These are phyloP conservation scores for Phialophora expanda DNA, from an alignment of 2,329 filamentous ascomycete genomes.

Conservation along the genomic window DNA sequence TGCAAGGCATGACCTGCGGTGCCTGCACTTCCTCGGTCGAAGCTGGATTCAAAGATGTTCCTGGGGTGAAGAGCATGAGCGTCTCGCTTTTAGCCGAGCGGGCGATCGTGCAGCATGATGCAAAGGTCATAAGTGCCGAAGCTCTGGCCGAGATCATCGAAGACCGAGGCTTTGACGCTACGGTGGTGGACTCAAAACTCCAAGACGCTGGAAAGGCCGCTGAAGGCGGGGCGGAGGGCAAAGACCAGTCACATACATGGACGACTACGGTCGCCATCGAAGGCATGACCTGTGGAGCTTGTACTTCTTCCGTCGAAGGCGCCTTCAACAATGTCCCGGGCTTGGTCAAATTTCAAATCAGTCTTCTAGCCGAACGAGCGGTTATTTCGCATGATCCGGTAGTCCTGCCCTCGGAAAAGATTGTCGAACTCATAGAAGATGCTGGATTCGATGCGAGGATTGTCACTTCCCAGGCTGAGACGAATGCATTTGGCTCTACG, in stretches of 20 bases:
- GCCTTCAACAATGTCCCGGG: slow-evolving; percentile 80
- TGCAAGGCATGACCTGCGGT: slow-evolving; percentile 90
- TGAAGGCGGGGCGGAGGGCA: slow-evolving; percentile 40
- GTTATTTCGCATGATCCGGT: slow-evolving; percentile 81
- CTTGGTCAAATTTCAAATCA: slow-evolving; percentile 89
- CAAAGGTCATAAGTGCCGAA: slow-evolving; percentile 57
- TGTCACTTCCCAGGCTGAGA: slow-evolving; percentile 73
- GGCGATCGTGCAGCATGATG: slow-evolving; percentile 82
- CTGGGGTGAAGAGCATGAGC: slow-evolving; percentile 75
- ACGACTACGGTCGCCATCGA: slow-evolving; percentile 88
- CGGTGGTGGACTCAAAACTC: slow-evolving; percentile 71
- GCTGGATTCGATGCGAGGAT: slow-evolving; percentile 84
- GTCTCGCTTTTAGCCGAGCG: slow-evolving; percentile 84
- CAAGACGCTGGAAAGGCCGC: slow-evolving; percentile 45
- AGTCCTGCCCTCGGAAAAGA: slow-evolving; percentile 72
- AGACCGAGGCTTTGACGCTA: slow-evolving; percentile 78
- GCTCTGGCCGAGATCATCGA: slow-evolving; percentile 65
- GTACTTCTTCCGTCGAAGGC: slow-evolving; percentile 86
- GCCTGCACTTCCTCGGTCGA: slow-evolving; percentile 87
- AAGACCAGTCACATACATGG: slow-evolving; percentile 50
- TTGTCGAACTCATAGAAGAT: slow-evolving; percentile 84
- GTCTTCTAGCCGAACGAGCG: slow-evolving; percentile 87
- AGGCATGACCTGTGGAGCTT: slow-evolving; percentile 97
- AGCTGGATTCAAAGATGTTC: slow-evolving; percentile 74
- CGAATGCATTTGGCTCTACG: slow-evolving; percentile 59